These are phyloP conservation scores for Thelonectria rubi DNA, from an alignment of 2,329 filamentous ascomycete genomes.

Conservation along the genomic window DNA sequence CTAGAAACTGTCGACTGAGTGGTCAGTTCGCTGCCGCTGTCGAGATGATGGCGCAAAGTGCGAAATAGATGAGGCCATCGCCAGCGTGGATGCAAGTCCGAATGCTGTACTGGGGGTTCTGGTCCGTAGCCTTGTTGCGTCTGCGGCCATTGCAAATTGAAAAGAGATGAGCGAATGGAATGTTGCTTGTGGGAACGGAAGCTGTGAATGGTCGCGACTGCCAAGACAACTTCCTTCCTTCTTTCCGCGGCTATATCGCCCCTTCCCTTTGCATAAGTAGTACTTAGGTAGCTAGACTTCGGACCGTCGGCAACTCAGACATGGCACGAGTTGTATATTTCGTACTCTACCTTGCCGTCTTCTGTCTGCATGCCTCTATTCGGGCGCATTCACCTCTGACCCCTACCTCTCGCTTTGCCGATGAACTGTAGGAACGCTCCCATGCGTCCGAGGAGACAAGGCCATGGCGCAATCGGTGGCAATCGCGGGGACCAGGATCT, in stretches of 20 bases:
- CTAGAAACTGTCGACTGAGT: not conserved
- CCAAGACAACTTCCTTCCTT: constrained; percentile 4
- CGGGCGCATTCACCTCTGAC: constrained; percentile 10
- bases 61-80: constrained; percentile 3
- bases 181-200: not conserved
- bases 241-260: not conserved
- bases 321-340: not conserved
- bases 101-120: not conserved
- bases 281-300: constrained; percentile 14
- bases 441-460: constrained; percentile 15
- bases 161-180: not conserved
- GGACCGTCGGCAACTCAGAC: constrained; percentile 7
- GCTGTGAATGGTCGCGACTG: not conserved
- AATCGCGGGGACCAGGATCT: constrained; percentile 38
- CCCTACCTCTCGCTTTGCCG: constrained; percentile 12
- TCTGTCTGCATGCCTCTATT: constrained; percentile 12
- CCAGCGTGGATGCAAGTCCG: not conserved
- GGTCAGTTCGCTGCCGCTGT: not conserved
- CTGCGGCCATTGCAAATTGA: not conserved
- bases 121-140: too few species aligned
- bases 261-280: not conserved
- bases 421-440: constrained; percentile 15
- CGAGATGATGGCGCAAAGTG: not conserved
- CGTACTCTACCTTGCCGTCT: constrained; percentile 14
- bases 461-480: constrained; percentile 38